These are phyloP conservation scores for Paraphaeosphaeria sporulosa DNA, from an alignment of 2,329 filamentous ascomycete genomes.

Conservation along the genomic window DNA sequence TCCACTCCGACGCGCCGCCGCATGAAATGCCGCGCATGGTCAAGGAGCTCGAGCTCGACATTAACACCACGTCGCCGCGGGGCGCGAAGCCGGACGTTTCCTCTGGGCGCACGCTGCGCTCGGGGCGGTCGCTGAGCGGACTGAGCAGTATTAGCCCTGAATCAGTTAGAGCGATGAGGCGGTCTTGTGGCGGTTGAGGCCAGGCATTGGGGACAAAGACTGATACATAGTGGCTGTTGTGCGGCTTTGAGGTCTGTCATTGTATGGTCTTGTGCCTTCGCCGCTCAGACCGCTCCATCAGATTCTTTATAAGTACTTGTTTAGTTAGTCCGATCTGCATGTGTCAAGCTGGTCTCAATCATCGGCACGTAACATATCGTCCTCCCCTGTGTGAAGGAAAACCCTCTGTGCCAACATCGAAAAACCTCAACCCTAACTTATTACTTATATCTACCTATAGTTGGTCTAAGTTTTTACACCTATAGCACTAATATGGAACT, in stretches of 20 bases:
- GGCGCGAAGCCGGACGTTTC: neutral
- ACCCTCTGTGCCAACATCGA: too few species aligned
- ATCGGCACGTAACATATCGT: neutral
- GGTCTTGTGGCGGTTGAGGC: neutral
- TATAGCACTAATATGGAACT: too few species aligned
- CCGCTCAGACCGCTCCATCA: neutral
- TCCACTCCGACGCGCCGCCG: constrained; percentile 13
- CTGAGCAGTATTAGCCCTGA: neutral
- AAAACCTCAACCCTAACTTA: too few species aligned
- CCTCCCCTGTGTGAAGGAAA: too few species aligned
- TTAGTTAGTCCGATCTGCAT: neutral
- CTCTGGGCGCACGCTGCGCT: constrained; percentile 4
- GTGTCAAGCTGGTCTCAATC: neutral
- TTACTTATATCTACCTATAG: too few species aligned
- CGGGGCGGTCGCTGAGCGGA: neutral
- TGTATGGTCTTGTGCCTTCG: neutral
- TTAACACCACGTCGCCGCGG: neutral
- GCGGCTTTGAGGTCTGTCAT: neutral
- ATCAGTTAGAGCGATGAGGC: neutral
- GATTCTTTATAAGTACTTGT: neutral
- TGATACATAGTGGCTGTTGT: neutral
- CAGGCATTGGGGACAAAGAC: neutral
- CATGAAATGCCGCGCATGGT: constrained; percentile 6
- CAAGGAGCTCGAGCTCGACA: constrained; percentile 4
- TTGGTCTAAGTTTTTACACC: too few species aligned